Base-by-base conservation (phyloP, 2,329 filamentous ascomycete species). In the Aspergillus aculeatinus region DNA sequence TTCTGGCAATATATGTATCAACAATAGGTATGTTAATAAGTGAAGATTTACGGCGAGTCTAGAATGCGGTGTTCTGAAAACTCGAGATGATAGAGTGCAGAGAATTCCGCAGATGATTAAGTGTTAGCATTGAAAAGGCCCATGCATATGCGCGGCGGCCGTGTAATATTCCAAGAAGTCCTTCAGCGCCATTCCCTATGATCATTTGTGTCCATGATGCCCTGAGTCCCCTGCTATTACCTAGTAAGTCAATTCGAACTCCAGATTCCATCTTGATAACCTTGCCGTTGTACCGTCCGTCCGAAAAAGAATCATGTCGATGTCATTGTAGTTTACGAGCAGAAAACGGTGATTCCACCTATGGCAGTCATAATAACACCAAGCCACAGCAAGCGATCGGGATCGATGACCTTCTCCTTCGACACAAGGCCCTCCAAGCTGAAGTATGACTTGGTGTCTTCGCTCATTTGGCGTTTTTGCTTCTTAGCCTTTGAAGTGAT, bases 321-420 rank as follows among this genome's bases (percentile, higher is more conserved):
- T 31, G 9, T 52, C 12, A 31, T 51, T 21, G 16, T 12, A 29
- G 11, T 48, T 51, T 62, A 76, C n/a, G 71, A 74, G 44, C 68
- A 75, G 57, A 77, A 68, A 35, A 78, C 62, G 11, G 68, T 68
- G 33, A 77, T 62, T 1, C 79, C 77, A 21, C 80, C 80, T 16
- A 81, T 59, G 12, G 76, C 76, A 11, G 77, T 80, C 69, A 81
- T 75, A n/a, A 79, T 64, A 11, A 82, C 69, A 16, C 80, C 80
- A 55, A 80, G 65, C 80, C 80, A 82, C 76, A 80, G 79, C 76
- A 75, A 80, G 12, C 69, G 70, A 63, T 81, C 75, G 10, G 77
- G 73, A 55, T 77, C 74, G 29, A 73, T 62, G 27, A 77, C 59
- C 27, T 76, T 69, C 29, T 73, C 74, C 27, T 66, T 67, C 14